Conservation (phyloP, 768 basidiomycete genomes). For the Leccinum boreale region DNA sequence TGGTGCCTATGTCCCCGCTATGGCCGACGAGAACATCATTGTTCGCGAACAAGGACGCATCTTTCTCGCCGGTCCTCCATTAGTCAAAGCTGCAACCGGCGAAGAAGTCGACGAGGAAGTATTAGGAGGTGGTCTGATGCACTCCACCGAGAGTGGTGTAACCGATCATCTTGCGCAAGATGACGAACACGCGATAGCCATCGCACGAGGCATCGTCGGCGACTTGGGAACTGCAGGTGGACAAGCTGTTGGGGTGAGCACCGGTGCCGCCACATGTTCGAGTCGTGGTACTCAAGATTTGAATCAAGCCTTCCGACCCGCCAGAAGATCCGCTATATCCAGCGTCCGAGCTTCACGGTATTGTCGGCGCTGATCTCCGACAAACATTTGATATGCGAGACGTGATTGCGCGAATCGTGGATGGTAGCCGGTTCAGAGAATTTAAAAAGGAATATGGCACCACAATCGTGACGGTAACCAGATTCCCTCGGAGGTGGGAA, state of each 20-base stretch:
- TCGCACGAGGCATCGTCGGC: slow-evolving; percentile 73
- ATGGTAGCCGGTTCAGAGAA: slow-evolving; percentile 88
- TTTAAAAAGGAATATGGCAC: slow-evolving; percentile 96
- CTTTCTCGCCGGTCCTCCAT: slow-evolving; percentile 90
- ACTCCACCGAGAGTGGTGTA: slow-evolving; percentile 87
- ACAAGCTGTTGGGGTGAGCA: slow-evolving; percentile 45
- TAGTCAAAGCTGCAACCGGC: slow-evolving; percentile 93
- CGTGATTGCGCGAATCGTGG: slow-evolving; percentile 87
- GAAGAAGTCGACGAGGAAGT: slow-evolving; percentile 92
- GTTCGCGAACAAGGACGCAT: slow-evolving; percentile 90
- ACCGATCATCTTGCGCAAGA: slow-evolving; percentile 84
- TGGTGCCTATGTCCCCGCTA: slow-evolving; percentile 93
- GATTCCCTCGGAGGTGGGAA: neutral
- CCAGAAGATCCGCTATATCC: slow-evolving; percentile 78
- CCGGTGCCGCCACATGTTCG: slow-evolving; percentile 15
- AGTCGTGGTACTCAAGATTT: slow-evolving; percentile 9
- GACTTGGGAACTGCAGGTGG: slow-evolving; percentile 69
- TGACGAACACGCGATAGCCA: slow-evolving; percentile 81
- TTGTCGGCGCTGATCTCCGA: slow-evolving; percentile 85
- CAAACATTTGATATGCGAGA: slow-evolving; percentile 94
- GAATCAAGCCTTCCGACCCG: slow-evolving; percentile 48
- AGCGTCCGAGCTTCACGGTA: slow-evolving; percentile 80
- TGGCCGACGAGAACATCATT: slow-evolving; percentile 94
- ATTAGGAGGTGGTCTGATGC: slow-evolving; percentile 88
- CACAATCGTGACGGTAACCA: slow-evolving; percentile 79